phyloP scores from a whole-genome alignment of 2,329 filamentous ascomycete species.

The Atkinsonella texensis region DNA sequence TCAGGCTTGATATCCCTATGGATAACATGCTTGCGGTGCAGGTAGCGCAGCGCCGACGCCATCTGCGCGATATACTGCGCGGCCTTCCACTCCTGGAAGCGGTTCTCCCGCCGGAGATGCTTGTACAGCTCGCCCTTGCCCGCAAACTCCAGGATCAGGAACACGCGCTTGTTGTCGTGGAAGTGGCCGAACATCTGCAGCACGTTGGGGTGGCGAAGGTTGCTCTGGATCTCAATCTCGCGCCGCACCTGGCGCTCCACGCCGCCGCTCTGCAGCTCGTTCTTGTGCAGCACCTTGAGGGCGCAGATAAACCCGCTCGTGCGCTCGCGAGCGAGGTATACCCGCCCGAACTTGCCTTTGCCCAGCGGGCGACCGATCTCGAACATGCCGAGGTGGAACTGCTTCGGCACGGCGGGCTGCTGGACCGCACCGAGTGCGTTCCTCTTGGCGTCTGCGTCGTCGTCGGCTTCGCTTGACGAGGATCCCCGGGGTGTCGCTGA shows the following conservation, averaged over 20 bases:
- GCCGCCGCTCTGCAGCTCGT: constrained; percentile 51
- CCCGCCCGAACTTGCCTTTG: constrained; percentile 62
- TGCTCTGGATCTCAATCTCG: constrained; percentile 64
- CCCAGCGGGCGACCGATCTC: constrained; percentile 63
- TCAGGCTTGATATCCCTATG: constrained; percentile 24
- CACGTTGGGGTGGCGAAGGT: constrained; percentile 55
- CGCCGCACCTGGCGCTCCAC: constrained; percentile 61
- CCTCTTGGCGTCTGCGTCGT: constrained; percentile 18
- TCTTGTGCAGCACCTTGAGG: constrained; percentile 60
- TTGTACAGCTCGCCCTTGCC: constrained; percentile 57
- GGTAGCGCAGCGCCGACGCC: constrained; percentile 29
- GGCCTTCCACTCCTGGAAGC: constrained; percentile 57
- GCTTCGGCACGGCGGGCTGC: constrained; percentile 5
- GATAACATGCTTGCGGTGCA: constrained; percentile 21
- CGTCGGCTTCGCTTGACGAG: constrained; percentile 36
- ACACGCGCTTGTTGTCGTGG: constrained; percentile 60
- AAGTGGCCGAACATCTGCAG: constrained; percentile 58
- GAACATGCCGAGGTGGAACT: constrained; percentile 47
- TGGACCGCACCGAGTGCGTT: not conserved
- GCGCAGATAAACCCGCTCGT: constrained; percentile 58
- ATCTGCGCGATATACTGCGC: constrained; percentile 64
- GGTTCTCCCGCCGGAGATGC: constrained; percentile 52
- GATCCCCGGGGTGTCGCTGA: constrained; percentile 17
- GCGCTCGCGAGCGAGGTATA: constrained; percentile 59
- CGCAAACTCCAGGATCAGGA: constrained; percentile 61